Percentiles rank a stretch among this genome's conserved stretches.
Evolutionary conservation across 169 alveolate genomes (phyloP).

Genomic region (Pseudocohnilembus persalinus): DNA sequence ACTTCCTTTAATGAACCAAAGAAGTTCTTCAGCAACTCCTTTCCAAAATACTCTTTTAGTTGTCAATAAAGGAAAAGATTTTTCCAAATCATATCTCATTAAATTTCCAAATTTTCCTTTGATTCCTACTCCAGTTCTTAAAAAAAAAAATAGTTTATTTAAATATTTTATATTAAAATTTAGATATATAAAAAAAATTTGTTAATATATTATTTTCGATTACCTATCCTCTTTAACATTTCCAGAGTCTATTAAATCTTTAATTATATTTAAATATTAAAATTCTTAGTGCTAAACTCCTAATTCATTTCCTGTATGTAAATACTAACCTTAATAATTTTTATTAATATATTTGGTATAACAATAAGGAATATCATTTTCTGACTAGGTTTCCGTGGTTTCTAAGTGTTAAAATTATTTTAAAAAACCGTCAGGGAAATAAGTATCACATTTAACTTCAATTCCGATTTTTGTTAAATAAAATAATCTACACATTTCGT

Average conservation of each 20-base stretch:
- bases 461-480: constrained; percentile 87
- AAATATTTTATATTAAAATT: constrained; percentile 8
- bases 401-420: constrained; percentile 15
- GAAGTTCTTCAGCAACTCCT: constrained; percentile 88
- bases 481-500: constrained; percentile 61
- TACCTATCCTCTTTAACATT: constrained; percentile 87
- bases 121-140: constrained; percentile 83
- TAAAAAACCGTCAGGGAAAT: constrained; percentile 49
- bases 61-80: constrained; percentile 95
- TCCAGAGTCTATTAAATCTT: constrained; percentile 91
- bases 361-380: constrained; percentile 24
- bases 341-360: constrained; percentile 46
- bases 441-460: constrained; percentile 77
- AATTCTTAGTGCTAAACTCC: constrained; percentile 86
- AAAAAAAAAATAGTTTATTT: too few species aligned
- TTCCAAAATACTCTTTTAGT: constrained; percentile 95
- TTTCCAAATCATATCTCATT: constrained; percentile 93
- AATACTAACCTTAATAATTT: constrained; percentile 7
- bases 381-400: constrained; percentile 47
- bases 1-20: constrained; percentile 95
- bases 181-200: constrained; percentile 63
- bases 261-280: constrained; percentile 91
- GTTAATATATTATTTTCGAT: too few species aligned
- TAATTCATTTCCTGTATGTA: constrained; percentile 43
- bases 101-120: constrained; percentile 91